These are phyloP conservation scores for Candida nanaspora DNA, from an alignment of 805 yeast species.

Conservation along the genomic window DNA sequence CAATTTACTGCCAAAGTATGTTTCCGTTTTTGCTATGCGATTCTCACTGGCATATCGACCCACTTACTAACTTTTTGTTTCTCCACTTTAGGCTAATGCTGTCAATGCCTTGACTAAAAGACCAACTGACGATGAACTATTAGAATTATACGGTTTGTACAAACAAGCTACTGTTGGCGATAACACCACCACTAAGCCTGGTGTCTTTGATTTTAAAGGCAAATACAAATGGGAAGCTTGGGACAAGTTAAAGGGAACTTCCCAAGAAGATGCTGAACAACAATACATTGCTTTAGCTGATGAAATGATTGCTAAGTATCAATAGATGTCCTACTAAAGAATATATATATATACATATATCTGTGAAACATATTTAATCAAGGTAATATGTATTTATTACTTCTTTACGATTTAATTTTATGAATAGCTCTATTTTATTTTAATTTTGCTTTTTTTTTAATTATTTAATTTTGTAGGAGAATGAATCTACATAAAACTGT, in stretches of 20 bases:
- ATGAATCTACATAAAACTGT: no score
- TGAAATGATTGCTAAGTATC: slow-evolving; percentile 50
- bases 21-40: slow-evolving; percentile 1
- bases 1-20: slow-evolving; percentile 29
- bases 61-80: background rate
- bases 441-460: no score
- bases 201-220: slow-evolving; percentile 87
- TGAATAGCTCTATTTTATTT: no score
- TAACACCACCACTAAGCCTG: slow-evolving; percentile 81
- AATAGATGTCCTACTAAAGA: slow-evolving; percentile 7
- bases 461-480: no score
- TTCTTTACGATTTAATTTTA: no score
- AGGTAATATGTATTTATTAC: background rate
- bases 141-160: slow-evolving; percentile 83
- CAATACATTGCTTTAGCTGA: slow-evolving; percentile 67
- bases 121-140: slow-evolving; percentile 82
- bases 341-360: background rate
- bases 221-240: slow-evolving; percentile 98
- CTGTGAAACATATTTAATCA: background rate
- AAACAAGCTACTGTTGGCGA: slow-evolving; percentile 98
- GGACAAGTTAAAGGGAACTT: slow-evolving; percentile 78
- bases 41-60: background rate
- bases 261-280: slow-evolving; percentile 86
- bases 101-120: slow-evolving; percentile 68
- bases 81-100: slow-evolving; percentile 54